Base-by-base conservation (phyloP, 108 stramenopile species). In the Skeletonema costatum region DNA sequence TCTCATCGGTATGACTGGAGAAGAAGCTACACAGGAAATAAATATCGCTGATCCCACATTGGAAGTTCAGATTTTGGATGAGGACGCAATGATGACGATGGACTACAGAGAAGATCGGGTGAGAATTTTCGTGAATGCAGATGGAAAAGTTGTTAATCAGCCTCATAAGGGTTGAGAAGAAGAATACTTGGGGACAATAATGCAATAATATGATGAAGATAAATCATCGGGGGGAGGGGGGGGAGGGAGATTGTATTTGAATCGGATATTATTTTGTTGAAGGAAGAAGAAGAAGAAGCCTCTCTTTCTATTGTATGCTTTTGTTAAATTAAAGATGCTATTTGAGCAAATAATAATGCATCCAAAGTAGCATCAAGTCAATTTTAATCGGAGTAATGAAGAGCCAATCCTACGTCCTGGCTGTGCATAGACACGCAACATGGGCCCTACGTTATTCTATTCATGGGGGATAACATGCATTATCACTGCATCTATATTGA, bases 91-190 rank as follows among this genome's bases (percentile, higher is more conserved):
- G 77, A 69, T 87, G 42, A 88, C 87, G 9, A 85, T 81, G 87
- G 87, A 90, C 65, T 90, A 83, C 72, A 64, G 85, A 25, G 53
- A 33, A 51, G 85, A 87, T 75, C 71, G 90, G 19, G 90, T 90
- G 44, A 73, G 90, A 14, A 85, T 90, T 50, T 78, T 77, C 32
- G 87, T 88, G 16, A 78, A 87, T 60, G 78, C 64, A 30, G 30
- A 81, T 53, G 80, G 78, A 9, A 81, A 70, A 21, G 89, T 90
- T 50, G 69, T 63, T n/a, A 32, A 39, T 16, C 74, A 75, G 46
- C 78, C 78, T 2, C 56, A 38, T 35, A 51, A 9, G 32, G 73
- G 73, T 42, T 75, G 38, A 69, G 36, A 44, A 48, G 19, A 48
- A 48, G 53, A 25, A 56, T n/a, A 51, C 25, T 25, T 14, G 44